Conservation (phyloP, 2,329 filamentous ascomycete species). For the Cladophialophora chaetospira region DNA sequence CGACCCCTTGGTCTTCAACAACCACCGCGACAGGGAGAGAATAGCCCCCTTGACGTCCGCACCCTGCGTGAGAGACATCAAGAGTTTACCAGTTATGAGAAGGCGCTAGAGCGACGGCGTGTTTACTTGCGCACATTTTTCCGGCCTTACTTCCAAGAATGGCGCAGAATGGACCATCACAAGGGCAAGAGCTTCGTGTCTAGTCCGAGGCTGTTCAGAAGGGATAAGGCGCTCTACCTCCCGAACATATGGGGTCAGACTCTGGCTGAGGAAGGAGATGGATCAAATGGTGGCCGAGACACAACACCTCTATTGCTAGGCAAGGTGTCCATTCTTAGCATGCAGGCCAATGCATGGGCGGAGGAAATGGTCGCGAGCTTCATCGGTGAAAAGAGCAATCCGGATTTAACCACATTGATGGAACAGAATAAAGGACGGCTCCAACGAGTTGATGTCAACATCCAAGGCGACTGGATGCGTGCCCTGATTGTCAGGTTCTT, state of each 20-base stretch:
- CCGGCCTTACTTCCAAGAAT: conserved; percentile 94
- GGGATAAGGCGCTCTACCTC: conserved; percentile 83
- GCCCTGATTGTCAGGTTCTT: conserved; percentile 60
- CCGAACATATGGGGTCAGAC: conserved; percentile 86
- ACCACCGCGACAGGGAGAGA: conserved; percentile 76
- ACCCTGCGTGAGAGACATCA: conserved; percentile 68
- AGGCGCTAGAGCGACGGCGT: conserved; percentile 74
- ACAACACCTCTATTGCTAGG: conserved; percentile 76
- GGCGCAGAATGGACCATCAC: conserved; percentile 77
- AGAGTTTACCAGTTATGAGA: conserved; percentile 83
- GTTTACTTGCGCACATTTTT: conserved; percentile 77
- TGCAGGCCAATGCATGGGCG: conserved; percentile 86
- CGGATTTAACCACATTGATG: conserved; percentile 67
- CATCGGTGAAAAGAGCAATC: conserved; percentile 65
- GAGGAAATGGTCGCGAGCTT: conserved; percentile 78
- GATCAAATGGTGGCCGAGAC: conserved; percentile 58
- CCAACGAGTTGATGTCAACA: conserved; percentile 83
- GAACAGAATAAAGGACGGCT: conserved; percentile 54
- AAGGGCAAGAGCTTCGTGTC: conserved; percentile 91
- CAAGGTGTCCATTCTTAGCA: conserved; percentile 73
- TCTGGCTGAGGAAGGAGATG: conserved; percentile 47
- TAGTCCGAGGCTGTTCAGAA: conserved; percentile 80
- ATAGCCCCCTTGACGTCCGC: conserved; percentile 73
- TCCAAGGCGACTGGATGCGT: conserved; percentile 76
- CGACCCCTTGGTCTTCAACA: conserved; percentile 80